Evolutionary conservation across 192 early-diverging fungal species (phyloP).

Genomic region (Allomyces javanicus): DNA sequence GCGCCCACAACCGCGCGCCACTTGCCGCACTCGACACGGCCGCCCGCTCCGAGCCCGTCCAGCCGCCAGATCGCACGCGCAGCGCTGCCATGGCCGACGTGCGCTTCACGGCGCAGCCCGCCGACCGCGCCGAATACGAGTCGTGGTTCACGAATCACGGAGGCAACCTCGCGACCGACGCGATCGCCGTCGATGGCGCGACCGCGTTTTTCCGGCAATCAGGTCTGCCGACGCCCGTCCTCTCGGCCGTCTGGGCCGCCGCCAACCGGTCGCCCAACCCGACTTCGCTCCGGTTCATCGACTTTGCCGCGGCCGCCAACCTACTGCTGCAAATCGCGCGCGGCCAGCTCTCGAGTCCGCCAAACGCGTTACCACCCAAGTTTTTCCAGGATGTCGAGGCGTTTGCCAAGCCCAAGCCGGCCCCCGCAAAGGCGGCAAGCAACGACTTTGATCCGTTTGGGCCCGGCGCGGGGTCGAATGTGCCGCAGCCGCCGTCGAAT

Average conservation of each 20-base stretch:
- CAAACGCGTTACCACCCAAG: neutral
- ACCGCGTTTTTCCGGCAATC: neutral
- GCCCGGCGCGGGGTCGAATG: too few species aligned
- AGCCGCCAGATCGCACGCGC: too few species aligned
- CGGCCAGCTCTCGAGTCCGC: neutral
- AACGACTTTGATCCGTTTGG: too few species aligned
- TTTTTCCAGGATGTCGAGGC: neutral
- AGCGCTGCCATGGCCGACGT: too few species aligned
- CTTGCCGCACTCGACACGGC: too few species aligned
- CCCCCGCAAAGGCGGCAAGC: too few species aligned
- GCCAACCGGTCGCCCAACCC: neutral
- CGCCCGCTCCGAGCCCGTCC: too few species aligned
- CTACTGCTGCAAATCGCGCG: neutral
- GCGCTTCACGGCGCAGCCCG: too few species aligned
- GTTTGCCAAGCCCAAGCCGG: neutral
- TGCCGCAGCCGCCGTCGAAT: too few species aligned
- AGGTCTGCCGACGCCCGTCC: neutral
- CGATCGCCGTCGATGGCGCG: neutral
- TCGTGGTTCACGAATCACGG: neutral
- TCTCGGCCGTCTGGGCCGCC: neutral
- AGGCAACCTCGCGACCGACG: neutral
- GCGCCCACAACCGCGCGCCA: too few species aligned
- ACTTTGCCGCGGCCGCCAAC: neutral
- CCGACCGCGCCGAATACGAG: neutral
- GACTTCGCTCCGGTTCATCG: neutral